These are phyloP conservation scores for Grosmannia clavigera DNA, from an alignment of 2,329 filamentous ascomycete genomes.

Conservation along the genomic window DNA sequence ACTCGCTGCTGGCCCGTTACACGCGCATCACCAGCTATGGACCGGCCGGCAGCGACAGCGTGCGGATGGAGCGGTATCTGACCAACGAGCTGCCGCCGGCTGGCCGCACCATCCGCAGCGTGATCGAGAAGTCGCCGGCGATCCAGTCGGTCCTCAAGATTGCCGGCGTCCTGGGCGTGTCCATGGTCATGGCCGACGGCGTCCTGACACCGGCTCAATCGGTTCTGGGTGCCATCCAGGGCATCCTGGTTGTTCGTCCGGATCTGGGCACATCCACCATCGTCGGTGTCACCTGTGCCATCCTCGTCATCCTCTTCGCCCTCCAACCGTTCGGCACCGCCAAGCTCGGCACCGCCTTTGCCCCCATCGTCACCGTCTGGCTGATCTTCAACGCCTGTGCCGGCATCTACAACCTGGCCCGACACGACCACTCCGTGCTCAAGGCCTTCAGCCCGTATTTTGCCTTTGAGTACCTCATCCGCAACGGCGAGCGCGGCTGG, in stretches of 20 bases:
- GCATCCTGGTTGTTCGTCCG: constrained; percentile 43
- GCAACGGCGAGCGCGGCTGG: constrained; percentile 50
- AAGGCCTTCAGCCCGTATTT: constrained; percentile 47
- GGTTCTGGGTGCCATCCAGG: constrained; percentile 57
- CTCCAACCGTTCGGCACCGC: constrained; percentile 54
- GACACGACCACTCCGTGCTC: constrained; percentile 39
- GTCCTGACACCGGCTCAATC: constrained; percentile 59
- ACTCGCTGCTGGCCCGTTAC: constrained; percentile 50
- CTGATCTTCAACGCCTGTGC: constrained; percentile 49
- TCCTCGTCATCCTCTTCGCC: constrained; percentile 49
- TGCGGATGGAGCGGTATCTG: constrained; percentile 46
- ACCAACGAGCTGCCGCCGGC: constrained; percentile 42
- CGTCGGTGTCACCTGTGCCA: constrained; percentile 51
- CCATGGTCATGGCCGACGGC: constrained; percentile 52
- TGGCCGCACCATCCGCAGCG: constrained; percentile 38
- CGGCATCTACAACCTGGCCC: constrained; percentile 49
- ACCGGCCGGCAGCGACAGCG: constrained; percentile 39
- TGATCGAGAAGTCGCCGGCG: constrained; percentile 43
- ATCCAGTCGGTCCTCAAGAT: constrained; percentile 43
- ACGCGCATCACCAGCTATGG: constrained; percentile 48
- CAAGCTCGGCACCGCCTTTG: constrained; percentile 46
- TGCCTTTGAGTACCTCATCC: constrained; percentile 46
- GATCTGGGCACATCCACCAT: constrained; percentile 44
- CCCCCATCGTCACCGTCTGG: constrained; percentile 57
- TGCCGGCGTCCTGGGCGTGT: constrained; percentile 52